A percentile compares a stretch with the other conserved stretches of the same genome.
phyloP scores from a whole-genome alignment of 345 rosid genomes.

The Brassica carinata region DNA sequence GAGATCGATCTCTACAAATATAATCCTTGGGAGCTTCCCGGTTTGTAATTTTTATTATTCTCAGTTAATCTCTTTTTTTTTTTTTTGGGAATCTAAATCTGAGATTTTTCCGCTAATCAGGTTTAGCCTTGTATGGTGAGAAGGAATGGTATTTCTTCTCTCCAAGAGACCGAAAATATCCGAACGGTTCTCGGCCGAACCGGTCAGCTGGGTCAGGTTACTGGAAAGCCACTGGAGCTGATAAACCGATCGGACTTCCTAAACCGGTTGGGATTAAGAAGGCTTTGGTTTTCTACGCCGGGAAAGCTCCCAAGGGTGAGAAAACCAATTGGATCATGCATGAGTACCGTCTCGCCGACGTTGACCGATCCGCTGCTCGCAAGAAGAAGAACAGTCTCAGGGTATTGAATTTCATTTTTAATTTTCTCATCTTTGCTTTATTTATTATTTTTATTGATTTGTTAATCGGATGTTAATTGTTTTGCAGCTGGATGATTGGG shows the following conservation, averaged over 20 bases:
- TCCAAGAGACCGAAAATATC: slow-evolving; percentile 86
- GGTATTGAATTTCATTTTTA: slow-evolving; percentile 42
- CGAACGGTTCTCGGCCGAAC: slow-evolving; percentile 93
- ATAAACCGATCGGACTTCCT: slow-evolving; percentile 87
- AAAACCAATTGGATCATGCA: slow-evolving; percentile 99
- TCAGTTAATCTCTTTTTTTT: neutral
- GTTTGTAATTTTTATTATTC: slow-evolving; percentile 35
- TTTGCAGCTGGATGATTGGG: slow-evolving; percentile 96
- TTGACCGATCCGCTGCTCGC: slow-evolving; percentile 78
- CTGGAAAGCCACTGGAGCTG: slow-evolving; percentile 99
- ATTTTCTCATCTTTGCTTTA: too few relatives aligned
- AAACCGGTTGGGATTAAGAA: slow-evolving; percentile 90
- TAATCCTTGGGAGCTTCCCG: slow-evolving; percentile 94
- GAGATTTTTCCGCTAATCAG: slow-evolving; percentile 41
- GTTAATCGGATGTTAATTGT: neutral
- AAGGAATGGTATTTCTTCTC: slow-evolving; percentile 98
- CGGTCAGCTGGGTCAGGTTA: slow-evolving; percentile 91
- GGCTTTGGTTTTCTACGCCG: slow-evolving; percentile 89
- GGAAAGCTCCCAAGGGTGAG: slow-evolving; percentile 89
- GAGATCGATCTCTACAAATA: slow-evolving; percentile 88
- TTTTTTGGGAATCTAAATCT: neutral
- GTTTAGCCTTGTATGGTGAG: slow-evolving; percentile 76
- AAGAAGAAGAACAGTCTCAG: slow-evolving; percentile 83
- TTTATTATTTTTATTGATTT: neutral
- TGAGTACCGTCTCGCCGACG: slow-evolving; percentile 93